A percentile compares a stretch with the other conserved stretches of the same genome.
Evolutionary conservation across 2,329 filamentous ascomycete species (phyloP).

Genomic region (Colletotrichum tofieldiae): DNA sequence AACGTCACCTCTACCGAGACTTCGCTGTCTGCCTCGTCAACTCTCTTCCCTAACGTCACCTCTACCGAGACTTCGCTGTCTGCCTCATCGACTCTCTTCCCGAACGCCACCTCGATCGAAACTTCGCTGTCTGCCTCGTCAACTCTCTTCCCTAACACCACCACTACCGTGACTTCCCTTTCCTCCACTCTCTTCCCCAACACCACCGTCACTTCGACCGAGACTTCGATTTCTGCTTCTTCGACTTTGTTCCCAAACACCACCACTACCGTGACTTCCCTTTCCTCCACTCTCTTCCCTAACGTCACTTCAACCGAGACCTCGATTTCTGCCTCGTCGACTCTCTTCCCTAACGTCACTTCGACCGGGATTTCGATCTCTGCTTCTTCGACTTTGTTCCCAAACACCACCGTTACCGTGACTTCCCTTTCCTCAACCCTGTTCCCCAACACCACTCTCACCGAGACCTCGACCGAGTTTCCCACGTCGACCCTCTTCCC

Average conservation of each 20-base stretch:
- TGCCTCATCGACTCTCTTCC: conserved; percentile 7
- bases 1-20: not conserved
- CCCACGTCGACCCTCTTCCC: conserved; percentile 28
- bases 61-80: not conserved
- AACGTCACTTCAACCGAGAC: not conserved
- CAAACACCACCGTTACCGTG: not conserved
- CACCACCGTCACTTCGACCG: not conserved
- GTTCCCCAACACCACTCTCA: conserved; percentile 27
- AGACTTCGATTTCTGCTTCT: not conserved
- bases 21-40: not conserved
- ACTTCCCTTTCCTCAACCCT: not conserved
- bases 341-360: conserved; percentile 25
- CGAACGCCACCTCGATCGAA: conserved; percentile 7
- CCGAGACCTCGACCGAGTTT: conserved; percentile 16
- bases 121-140: conserved; percentile 3
- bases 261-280: not conserved
- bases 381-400: not conserved
- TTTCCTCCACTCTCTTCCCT: not conserved
- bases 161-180: not conserved
- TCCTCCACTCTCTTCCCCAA: conserved; percentile 14
- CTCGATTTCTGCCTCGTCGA: not conserved
- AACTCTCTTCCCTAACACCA: conserved; percentile 21
- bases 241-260: not conserved
- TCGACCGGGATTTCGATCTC: not conserved
- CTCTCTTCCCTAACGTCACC: not conserved